Base-by-base conservation (phyloP, 2,329 filamentous ascomycete genomes). In the Fusarium papillatum region DNA sequence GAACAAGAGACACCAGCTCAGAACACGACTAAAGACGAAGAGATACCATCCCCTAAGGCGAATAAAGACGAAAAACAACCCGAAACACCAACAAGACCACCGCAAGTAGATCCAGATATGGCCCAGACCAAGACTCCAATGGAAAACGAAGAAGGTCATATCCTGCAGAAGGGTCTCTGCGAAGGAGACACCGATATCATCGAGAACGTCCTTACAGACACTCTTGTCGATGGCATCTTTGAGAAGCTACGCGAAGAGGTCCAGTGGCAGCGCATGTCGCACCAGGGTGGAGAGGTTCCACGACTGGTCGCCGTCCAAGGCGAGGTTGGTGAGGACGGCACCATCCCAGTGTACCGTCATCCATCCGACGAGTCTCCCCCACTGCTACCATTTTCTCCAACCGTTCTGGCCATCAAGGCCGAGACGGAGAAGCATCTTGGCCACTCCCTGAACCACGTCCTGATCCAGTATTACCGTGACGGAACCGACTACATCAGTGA, bases 401-500 rank as follows among this genome's bases (percentile, higher is more conserved):
- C 91, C 0, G 94, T 98, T 1, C 85, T 92, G 22, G 85, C 88
- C 41, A 92, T 98, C 70, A 92, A 93, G 70, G 82, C 85, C 17
- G 89, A 90, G 66, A 93, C 95, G 0, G 95, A 98, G 82, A 87
- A 89, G 68, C 86, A 91, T 19, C 88, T 98, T 2, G 93, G 94
- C 0, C 97, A 98, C 80, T 86, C 90, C 1, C 85, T 99, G 50
- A 99, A 99, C 80, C 97, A 99, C 82, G 96, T 93, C 1, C 86
- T 99, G 60, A 97, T 99, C 57, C 97, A 99, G 81, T 90, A 95
- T 69, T 99, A 99, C 81, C 94, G 97, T n/a, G 90, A 90, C 77
- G 95, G 96, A 4, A 92, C 91, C 60, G 97, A 99, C 84, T 95
- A 95, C 82, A 99, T 99, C 73, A 97, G 95, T 1, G 97, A 99